phyloP scores from a whole-genome alignment of 23 red algal species.

The Gracilaria domingensis region DNA sequence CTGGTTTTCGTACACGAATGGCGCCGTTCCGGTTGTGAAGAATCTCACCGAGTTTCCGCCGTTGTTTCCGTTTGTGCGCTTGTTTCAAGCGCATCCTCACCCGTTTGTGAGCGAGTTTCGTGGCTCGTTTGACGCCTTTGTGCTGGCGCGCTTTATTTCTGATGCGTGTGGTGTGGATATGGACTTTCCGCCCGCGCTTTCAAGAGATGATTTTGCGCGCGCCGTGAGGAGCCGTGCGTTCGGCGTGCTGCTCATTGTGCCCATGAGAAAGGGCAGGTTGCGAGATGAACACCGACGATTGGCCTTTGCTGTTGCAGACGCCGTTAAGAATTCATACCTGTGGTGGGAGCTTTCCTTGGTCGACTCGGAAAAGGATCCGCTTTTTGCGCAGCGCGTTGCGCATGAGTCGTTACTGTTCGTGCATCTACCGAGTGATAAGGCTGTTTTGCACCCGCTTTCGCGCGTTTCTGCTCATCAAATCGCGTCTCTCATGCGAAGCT shows the following conservation, averaged over 20 bases:
- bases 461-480: neutral
- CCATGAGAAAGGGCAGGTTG: neutral
- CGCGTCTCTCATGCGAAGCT: neutral
- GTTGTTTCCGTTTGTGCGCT: neutral
- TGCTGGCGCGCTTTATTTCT: neutral
- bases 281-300: neutral
- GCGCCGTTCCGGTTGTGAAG: neutral
- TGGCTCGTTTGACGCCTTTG: neutral
- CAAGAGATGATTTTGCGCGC: neutral
- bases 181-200: neutral
- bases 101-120: neutral
- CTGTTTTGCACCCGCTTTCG: neutral
- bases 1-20: neutral
- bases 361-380: neutral
- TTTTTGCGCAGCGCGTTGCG: neutral
- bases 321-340: too few species aligned
- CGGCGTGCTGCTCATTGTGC: neutral
- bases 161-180: neutral
- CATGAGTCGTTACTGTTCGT: neutral
- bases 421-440: neutral
- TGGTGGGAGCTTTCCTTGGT: neutral
- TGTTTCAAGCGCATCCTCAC: neutral
- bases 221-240: neutral
- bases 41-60: neutral
- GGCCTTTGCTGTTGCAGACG: too few species aligned